Base-by-base conservation (phyloP, 78 protist species). In the Parvularia atlantis region DNA sequence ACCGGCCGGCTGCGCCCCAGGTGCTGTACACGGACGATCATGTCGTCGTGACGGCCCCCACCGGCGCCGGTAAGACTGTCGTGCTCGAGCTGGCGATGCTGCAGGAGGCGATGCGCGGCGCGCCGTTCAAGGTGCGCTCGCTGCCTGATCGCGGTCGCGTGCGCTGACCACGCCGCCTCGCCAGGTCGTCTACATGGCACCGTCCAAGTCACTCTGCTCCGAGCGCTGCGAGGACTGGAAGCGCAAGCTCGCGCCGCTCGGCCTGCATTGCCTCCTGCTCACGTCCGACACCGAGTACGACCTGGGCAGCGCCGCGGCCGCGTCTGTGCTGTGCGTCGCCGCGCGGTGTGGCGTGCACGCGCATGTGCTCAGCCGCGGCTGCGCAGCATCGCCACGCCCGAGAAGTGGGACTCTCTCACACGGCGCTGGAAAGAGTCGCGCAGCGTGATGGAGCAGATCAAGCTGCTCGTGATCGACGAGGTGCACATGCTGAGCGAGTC, bases 401-500 rank as follows among this genome's bases (percentile, higher is more conserved):
- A 76, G 17, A 76, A 76, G 43, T 39, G 16, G 20, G 80, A 76
- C 52, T 26, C 41, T 40, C 2, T 65, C 26, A 76, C 80, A 2
- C 70, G 80, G 9, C n/a, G 13, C 7, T 70, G 50, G 46, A 9
- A 13, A 9, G 48, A 58, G 33, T 9, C 7, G 53, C 2, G 26
- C 24, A n/a, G 31, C 22, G 2, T 81, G 16, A 53, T 78, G 14
- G 35, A 30, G 40, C 22, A 53, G 28, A 58, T 77, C 17, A 11
- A 37, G 28, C 36, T 78, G 20, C 0, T 84, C 7, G 26, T 80
- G 33, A 53, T 84, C 44, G 88, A 84, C 58, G 88, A 84, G 65
- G 81, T 84, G 14, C 88, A 84, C 44, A 1, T 78, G 35, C 43
- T 84, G 37, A 30, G 33, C 52, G 87, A 74, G 40, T 57, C 33